These are phyloP conservation scores for Ascochyta pisi DNA, from an alignment of 2,329 filamentous ascomycete genomes.

Conservation along the genomic window DNA sequence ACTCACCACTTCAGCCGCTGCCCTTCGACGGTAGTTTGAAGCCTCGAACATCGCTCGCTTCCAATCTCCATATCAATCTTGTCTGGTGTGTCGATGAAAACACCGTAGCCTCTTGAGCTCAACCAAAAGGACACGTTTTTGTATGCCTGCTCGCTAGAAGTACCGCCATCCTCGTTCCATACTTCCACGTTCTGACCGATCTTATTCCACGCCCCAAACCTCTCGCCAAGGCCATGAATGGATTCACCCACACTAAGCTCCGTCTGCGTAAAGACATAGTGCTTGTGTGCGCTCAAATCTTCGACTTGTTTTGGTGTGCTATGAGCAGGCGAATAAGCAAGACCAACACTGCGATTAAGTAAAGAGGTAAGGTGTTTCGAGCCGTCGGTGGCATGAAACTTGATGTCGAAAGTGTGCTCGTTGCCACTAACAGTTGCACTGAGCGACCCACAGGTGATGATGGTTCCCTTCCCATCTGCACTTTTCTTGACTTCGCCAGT, in stretches of 20 bases:
- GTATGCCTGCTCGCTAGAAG: conserved; percentile 73
- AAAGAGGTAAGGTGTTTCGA: conserved; percentile 63
- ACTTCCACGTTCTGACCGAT: conserved; percentile 73
- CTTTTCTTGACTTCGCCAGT: conserved; percentile 50
- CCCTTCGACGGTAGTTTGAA: conserved; percentile 72
- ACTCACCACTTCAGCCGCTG: conserved; percentile 70
- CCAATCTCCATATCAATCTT: conserved; percentile 76
- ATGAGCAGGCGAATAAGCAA: conserved; percentile 63
- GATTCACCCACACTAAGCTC: conserved; percentile 64
- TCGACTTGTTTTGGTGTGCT: conserved; percentile 61
- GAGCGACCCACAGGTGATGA: conserved; percentile 59
- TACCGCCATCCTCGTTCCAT: conserved; percentile 68
- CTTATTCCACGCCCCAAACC: conserved; percentile 79
- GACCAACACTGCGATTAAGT: conserved; percentile 62
- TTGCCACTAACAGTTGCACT: conserved; percentile 60
- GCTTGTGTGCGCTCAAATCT: conserved; percentile 56
- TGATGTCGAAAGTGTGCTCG: conserved; percentile 62
- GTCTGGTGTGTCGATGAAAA: conserved; percentile 76
- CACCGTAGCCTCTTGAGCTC: conserved; percentile 75
- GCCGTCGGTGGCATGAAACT: conserved; percentile 60
- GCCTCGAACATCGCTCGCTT: conserved; percentile 73
- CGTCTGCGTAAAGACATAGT: conserved; percentile 56
- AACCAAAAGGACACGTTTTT: conserved; percentile 76
- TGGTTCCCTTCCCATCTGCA: conserved; percentile 53
- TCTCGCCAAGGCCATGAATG: conserved; percentile 76